phyloP scores from a whole-genome alignment of 78 protist genomes.

The Reticulomyxa filosa region DNA sequence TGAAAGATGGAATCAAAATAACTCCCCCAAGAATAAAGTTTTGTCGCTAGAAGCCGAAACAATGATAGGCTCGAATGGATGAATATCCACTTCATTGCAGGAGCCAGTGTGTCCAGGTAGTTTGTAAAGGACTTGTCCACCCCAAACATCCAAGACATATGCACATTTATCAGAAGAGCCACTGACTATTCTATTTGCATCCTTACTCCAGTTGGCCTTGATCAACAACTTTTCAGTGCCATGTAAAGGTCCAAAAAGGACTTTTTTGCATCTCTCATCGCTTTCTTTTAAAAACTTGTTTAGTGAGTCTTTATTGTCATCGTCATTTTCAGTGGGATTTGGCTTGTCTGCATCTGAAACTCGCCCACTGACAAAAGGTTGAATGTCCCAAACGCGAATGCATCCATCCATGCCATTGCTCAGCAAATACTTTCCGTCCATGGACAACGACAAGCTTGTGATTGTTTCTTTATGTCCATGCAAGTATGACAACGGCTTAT shows the following conservation, averaged over 20 bases:
- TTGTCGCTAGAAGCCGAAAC: neutral
- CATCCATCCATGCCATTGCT: neutral
- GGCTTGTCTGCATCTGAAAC: too few species aligned
- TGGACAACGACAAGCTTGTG: neutral
- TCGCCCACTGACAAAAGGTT: neutral
- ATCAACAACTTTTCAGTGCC: too few species aligned
- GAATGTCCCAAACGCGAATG: neutral
- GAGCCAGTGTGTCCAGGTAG: slow-evolving; percentile 3
- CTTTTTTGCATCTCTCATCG: too few species aligned
- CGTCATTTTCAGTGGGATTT: too few species aligned
- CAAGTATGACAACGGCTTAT: neutral
- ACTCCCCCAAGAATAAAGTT: neutral
- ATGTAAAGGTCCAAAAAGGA: too few species aligned
- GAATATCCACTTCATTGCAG: neutral
- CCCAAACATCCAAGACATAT: neutral
- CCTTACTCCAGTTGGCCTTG: too few species aligned
- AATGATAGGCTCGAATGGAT: neutral
- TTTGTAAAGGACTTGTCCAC: neutral
- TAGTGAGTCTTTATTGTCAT: too few species aligned
- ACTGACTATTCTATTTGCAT: too few species aligned
- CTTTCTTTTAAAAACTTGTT: too few species aligned
- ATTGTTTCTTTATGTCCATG: slow-evolving; percentile 6
- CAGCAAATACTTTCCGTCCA: slow-evolving; percentile 4
- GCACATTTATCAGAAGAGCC: neutral
- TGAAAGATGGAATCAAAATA: neutral